phyloP scores from a whole-genome alignment of 129 eudicot genomes.

The Mikania micrantha region DNA sequence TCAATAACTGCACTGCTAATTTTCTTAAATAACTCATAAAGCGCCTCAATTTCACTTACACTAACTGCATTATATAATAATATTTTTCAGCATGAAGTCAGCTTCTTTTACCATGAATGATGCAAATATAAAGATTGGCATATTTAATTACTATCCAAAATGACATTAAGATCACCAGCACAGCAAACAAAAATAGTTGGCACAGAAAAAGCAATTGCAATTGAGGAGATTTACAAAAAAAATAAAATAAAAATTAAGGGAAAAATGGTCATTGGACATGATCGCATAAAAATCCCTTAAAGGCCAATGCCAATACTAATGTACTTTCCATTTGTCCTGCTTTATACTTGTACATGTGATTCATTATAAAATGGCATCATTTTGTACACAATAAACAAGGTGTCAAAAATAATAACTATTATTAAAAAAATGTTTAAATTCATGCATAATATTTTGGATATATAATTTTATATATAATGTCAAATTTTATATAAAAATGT shows the following conservation, averaged over 20 bases:
- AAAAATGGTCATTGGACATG: neutral
- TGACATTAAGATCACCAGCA: neutral
- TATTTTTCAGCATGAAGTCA: neutral
- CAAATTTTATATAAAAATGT: neutral
- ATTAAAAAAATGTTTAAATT: neutral
- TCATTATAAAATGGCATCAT: neutral
- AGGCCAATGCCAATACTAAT: neutral
- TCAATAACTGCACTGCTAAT: slow-evolving; percentile 93
- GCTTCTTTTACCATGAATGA: neutral
- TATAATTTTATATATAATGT: neutral
- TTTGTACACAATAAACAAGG: neutral
- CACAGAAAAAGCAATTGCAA: neutral
- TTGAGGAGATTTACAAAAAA: neutral
- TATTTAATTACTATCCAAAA: neutral
- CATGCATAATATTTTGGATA: neutral
- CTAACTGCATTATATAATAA: slow-evolving; percentile 61
- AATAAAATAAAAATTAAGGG: neutral
- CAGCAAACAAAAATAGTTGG: neutral
- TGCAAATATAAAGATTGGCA: neutral
- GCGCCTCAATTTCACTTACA: slow-evolving; percentile 93
- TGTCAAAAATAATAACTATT: neutral
- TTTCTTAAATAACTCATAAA: slow-evolving; percentile 85
- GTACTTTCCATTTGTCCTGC: neutral
- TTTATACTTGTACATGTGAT: neutral
- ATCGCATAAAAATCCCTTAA: neutral